Evolutionary conservation across 2,329 filamentous ascomycete species (phyloP).

Genomic region (Fusarium stilboides): DNA sequence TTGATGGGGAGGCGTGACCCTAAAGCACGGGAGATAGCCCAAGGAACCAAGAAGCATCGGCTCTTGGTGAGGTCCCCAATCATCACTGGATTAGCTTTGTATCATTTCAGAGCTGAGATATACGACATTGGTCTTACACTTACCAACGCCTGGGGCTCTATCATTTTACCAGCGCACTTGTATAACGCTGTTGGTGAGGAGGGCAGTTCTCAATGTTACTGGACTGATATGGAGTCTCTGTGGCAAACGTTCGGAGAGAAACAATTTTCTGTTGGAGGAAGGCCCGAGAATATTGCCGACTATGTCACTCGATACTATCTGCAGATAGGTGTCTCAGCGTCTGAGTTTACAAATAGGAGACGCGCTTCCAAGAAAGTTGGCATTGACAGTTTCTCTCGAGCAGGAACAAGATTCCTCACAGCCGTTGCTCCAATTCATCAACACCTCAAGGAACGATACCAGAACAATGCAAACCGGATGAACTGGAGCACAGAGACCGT

Average conservation of each 20-base stretch:
- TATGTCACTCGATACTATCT: no score
- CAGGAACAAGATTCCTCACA: constrained; percentile 3
- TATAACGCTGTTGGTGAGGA: neutral
- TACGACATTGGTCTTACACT: neutral
- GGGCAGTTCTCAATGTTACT: neutral
- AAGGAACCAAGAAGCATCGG: neutral
- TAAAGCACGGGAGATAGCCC: neutral
- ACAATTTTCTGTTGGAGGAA: neutral
- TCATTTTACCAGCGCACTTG: neutral
- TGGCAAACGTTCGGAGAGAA: neutral
- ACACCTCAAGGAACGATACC: neutral
- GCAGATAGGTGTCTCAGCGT: no score
- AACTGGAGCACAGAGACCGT: constrained; percentile 1
- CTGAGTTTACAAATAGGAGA: no score
- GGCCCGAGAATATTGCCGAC: no score
- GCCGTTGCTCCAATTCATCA: neutral
- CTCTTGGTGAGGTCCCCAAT: constrained; percentile 5
- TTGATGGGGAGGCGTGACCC: neutral
- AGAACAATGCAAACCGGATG: neutral
- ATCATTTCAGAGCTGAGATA: neutral
- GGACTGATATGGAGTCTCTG: neutral
- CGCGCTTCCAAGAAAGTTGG: no score
- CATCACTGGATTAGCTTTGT: neutral
- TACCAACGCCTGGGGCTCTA: neutral
- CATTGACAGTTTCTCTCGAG: neutral